Conservation (phyloP, 2,329 filamentous ascomycete species). For the Echinosphaeria canescens region DNA sequence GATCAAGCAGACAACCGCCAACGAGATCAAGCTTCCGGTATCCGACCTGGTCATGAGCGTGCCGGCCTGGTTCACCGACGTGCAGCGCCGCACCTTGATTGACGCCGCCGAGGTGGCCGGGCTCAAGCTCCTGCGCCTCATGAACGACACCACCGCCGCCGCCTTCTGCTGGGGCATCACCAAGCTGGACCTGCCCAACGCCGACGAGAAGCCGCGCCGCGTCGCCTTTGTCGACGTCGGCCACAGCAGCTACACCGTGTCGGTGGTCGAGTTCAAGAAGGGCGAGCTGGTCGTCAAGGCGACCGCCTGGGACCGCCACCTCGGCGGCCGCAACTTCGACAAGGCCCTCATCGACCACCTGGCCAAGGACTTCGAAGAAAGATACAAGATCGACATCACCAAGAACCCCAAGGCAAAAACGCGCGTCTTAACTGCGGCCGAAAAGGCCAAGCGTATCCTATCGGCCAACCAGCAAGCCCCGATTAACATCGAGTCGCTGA, state of each 20-base stretch:
- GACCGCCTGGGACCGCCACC: slow-evolving; percentile 85
- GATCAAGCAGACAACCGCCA: slow-evolving; percentile 70
- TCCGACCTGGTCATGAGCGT: slow-evolving; percentile 87
- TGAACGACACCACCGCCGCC: slow-evolving; percentile 95
- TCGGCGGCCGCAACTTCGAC: slow-evolving; percentile 95
- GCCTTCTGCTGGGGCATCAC: slow-evolving; percentile 96
- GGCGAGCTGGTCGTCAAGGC: slow-evolving; percentile 88
- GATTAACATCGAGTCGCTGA: slow-evolving; percentile 91
- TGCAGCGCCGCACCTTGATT: slow-evolving; percentile 72
- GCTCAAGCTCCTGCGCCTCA: slow-evolving; percentile 76
- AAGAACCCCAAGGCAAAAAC: slow-evolving; percentile 76
- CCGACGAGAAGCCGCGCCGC: slow-evolving; percentile 80
- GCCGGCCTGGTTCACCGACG: slow-evolving; percentile 92
- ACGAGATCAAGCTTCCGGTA: slow-evolving; percentile 78
- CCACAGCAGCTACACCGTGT: slow-evolving; percentile 87
- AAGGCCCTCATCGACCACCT: slow-evolving; percentile 89
- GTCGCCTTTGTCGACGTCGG: slow-evolving; percentile 90
- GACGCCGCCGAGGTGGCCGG: slow-evolving; percentile 89
- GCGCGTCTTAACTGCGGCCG: slow-evolving; percentile 69
- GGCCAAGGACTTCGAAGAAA: slow-evolving; percentile 87
- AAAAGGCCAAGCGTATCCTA: slow-evolving; percentile 97
- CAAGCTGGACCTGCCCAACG: slow-evolving; percentile 73
- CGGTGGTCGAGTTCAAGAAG: slow-evolving; percentile 92
- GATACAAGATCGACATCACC: slow-evolving; percentile 92
- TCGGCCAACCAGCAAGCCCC: slow-evolving; percentile 88